Evolutionary conservation across 108 stramenopile species (phyloP).

Genomic region (Skeletonema tropicum): DNA sequence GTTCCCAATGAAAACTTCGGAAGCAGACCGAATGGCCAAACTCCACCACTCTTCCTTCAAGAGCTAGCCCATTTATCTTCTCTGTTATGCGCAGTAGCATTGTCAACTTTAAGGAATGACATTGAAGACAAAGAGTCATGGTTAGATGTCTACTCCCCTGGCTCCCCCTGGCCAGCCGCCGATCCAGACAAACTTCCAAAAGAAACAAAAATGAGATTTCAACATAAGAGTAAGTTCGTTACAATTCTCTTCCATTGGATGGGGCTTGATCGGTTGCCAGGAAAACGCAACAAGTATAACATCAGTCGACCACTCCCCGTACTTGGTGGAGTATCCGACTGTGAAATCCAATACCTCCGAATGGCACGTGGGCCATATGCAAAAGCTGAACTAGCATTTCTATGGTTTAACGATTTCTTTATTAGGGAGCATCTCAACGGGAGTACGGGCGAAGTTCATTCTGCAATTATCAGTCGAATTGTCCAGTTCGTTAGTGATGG

Average conservation of each 20-base stretch:
- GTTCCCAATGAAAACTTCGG: conserved; percentile 27
- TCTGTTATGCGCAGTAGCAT: conserved; percentile 66
- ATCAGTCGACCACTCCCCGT: conserved; percentile 65
- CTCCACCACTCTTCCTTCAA: conserved; percentile 76
- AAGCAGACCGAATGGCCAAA: conserved; percentile 39
- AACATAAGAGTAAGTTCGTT: conserved; percentile 5
- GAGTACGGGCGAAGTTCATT: conserved; percentile 59
- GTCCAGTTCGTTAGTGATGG: conserved; percentile 78
- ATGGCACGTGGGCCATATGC: conserved; percentile 72
- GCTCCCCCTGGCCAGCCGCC: conserved; percentile 58
- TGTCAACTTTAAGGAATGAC: conserved; percentile 77
- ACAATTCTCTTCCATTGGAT: conserved; percentile 35
- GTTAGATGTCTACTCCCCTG: conserved; percentile 58
- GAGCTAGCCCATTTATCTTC: conserved; percentile 76
- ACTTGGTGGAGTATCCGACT: conserved; percentile 75
- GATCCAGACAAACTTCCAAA: conserved; percentile 63
- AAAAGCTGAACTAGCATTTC: conserved; percentile 64
- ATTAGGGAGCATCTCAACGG: conserved; percentile 73
- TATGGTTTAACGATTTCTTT: conserved; percentile 75
- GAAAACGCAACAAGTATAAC: conserved; percentile 57
- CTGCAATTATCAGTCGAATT: conserved; percentile 69
- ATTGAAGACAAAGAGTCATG: conserved; percentile 68
- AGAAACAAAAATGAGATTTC: conserved; percentile 8
- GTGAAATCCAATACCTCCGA: conserved; percentile 67
- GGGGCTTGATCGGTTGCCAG: conserved; percentile 57